Evolutionary conservation across 108 stramenopile genomes (phyloP).

Genomic region (Skeletonema grethae): DNA sequence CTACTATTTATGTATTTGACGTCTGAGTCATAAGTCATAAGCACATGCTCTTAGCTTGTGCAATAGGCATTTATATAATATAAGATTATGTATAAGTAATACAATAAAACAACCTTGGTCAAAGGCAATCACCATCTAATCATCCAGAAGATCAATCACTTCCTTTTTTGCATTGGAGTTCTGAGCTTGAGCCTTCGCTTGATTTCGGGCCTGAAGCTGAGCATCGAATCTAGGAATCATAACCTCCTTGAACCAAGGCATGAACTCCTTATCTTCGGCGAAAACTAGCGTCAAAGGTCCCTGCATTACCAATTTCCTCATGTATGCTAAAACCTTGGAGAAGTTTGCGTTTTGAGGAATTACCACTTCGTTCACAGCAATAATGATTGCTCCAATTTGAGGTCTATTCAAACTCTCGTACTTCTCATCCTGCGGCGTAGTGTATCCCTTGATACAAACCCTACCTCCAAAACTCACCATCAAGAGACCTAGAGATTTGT

Average conservation of each 20-base stretch:
- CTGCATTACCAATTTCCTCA: slow-evolving; percentile 20
- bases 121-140: background rate
- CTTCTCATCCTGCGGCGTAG: background rate
- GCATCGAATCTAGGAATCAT: slow-evolving; percentile 10
- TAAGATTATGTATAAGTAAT: background rate
- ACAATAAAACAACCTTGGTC: background rate
- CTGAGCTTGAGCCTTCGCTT: background rate
- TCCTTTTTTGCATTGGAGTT: background rate
- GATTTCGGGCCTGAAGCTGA: background rate
- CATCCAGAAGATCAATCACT: background rate
- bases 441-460: slow-evolving; percentile 36
- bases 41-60: background rate
- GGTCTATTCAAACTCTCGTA: slow-evolving; percentile 22
- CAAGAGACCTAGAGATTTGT: slow-evolving; percentile 34
- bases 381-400: slow-evolving; percentile 57
- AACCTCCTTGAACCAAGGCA: slow-evolving; percentile 23
- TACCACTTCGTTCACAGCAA: slow-evolving; percentile 54
- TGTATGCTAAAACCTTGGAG: slow-evolving; percentile 13
- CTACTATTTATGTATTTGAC: too few relatives aligned
- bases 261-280: slow-evolving; percentile 43
- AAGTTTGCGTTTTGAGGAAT: slow-evolving; percentile 15
- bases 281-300: slow-evolving; percentile 27
- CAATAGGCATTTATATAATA: background rate
- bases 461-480: slow-evolving; percentile 40
- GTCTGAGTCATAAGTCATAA: too few relatives aligned